Evolutionary conservation across 495 filamentous ascomycete species (phyloP).

Genomic region (Annulohypoxylon bovei): DNA sequence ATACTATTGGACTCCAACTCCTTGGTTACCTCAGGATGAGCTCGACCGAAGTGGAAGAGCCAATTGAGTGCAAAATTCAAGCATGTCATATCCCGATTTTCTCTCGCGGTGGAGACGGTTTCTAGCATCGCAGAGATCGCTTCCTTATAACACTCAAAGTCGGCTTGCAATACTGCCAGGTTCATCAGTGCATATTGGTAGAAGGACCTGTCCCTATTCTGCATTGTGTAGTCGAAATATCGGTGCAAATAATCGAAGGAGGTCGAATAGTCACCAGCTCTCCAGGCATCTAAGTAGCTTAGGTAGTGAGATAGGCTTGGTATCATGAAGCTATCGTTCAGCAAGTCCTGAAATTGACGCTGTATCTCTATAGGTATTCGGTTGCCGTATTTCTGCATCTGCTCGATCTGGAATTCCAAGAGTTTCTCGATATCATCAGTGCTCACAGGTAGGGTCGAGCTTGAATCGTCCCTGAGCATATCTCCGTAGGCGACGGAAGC

Average conservation of each 20-base stretch:
- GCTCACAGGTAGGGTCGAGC: constrained; percentile 62
- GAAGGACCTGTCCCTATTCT: constrained; percentile 79
- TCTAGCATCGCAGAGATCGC: constrained; percentile 94
- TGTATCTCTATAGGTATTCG: constrained; percentile 75
- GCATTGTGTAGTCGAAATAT: constrained; percentile 98
- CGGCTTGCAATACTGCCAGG: constrained; percentile 89
- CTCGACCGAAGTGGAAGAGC: constrained; percentile 93
- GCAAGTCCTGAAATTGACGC: constrained; percentile 69
- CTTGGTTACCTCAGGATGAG: constrained; percentile 79
- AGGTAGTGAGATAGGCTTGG: constrained; percentile 83
- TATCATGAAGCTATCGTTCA: constrained; percentile 70
- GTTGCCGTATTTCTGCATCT: constrained; percentile 77
- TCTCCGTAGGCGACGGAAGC: constrained; percentile 70
- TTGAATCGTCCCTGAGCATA: constrained; percentile 61
- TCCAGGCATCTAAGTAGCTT: constrained; percentile 90
- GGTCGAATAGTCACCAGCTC: constrained; percentile 86
- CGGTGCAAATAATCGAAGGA: constrained; percentile 92
- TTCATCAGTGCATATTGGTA: constrained; percentile 98
- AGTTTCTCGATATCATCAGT: constrained; percentile 85
- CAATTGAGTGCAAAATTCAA: constrained; percentile 96
- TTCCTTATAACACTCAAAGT: constrained; percentile 92
- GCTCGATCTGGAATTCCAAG: constrained; percentile 86
- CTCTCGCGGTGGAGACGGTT: constrained; percentile 87
- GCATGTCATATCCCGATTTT: constrained; percentile 91
- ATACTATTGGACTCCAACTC: constrained; percentile 75